Evolutionary conservation across 176 grass and related monocot genomes (phyloP).

Genomic region (Oryza australiensis): DNA sequence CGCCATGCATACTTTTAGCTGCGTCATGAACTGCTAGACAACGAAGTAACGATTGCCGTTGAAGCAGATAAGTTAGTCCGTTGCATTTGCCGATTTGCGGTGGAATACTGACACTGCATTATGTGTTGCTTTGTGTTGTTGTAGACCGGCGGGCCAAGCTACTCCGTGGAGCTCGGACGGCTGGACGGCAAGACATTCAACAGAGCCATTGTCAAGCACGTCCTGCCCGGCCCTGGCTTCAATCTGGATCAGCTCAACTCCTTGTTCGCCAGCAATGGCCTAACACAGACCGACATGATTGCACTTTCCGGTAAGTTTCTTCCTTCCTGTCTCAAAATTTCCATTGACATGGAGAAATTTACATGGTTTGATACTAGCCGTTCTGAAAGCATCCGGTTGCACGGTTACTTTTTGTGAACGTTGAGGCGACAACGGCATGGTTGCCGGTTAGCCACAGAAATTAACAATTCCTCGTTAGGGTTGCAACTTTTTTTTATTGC

Average conservation of each 20-base stretch:
- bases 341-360: neutral
- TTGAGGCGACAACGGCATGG: neutral
- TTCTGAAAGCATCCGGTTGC: neutral
- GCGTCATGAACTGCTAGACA: neutral
- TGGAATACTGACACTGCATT: neutral
- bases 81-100: no score
- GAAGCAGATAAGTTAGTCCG: neutral
- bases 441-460: neutral
- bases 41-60: no score
- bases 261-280: constrained; percentile 63
- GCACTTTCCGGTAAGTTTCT: constrained; percentile 53
- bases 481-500: neutral
- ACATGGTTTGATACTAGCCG: neutral
- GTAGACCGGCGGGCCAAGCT: constrained; percentile 63
- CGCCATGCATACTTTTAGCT: no score
- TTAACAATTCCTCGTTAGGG: neutral
- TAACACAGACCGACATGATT: constrained; percentile 82
- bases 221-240: constrained; percentile 67
- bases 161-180: constrained; percentile 69
- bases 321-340: neutral
- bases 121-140: neutral
- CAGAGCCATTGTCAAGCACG: constrained; percentile 72
- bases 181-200: constrained; percentile 66
- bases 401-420: neutral
- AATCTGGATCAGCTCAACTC: constrained; percentile 67